Base-by-base conservation (phyloP, 148 eudicot species). In the Arctostaphylos glauca region DNA sequence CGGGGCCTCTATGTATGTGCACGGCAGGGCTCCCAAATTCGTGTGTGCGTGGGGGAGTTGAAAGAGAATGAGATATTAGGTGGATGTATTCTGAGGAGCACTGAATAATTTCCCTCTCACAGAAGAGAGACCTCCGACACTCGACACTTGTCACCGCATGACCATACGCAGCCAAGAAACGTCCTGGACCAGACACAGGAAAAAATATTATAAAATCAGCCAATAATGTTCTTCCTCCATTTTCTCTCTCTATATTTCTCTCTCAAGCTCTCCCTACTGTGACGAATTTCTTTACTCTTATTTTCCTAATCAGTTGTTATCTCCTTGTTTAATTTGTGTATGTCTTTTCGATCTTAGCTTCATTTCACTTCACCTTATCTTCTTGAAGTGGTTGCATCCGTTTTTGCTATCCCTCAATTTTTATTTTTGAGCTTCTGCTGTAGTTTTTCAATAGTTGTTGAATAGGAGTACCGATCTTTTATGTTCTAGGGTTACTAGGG, bases 131-230 rank as follows among this genome's bases (percentile, higher is more conserved):
- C 25, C 25, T 43, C 84, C 78, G 78, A 83, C 83, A 77, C 50
- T 68, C 88, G 90, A 88, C 92, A 88, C 92, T 80, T 90, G 90
- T 79, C 87, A 66, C 46, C 76, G 50, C 62, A 13, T 16, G n/a
- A 55, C 73, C 46, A 52, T 6, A 9, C 76, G 77, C 50, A 53
- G 67, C 83, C 68, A 14, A 68, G 76, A 50, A 50, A 18, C 64
- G 50, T 54, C n/a, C 53, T 15, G 41, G 67, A 62, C 15, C 52
- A 48, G 9, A 13, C 52, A 84, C 46, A 48, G 15, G 64, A 4
- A 19, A 8, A 31, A 6, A 16, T 19, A 48, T 16, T 25, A 4
- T 66, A 43, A 60, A 48, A 16, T 25, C 43, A 77, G 66, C 67
- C 38, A 64, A 74, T 58, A 72, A 46, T 18, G 19, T 12, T 84